Evolutionary conservation across 78 protist genomes (phyloP).

Genomic region (Planoprotostelium fungivorum): DNA sequence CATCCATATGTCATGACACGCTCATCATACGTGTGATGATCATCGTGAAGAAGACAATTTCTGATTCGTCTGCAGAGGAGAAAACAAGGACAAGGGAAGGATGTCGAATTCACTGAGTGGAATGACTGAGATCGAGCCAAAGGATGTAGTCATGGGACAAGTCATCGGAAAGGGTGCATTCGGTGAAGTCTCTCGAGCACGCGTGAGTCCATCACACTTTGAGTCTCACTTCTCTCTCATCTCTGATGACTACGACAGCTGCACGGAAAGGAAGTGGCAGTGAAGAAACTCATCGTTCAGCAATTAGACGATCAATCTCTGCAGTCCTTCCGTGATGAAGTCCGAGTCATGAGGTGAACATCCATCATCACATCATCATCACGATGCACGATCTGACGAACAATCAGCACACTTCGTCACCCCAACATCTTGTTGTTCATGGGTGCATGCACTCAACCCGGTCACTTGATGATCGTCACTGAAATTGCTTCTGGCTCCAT

Average conservation of each 20-base stretch:
- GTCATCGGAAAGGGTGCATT: not conserved
- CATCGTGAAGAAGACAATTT: too few relatives aligned
- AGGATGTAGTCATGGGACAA: not conserved
- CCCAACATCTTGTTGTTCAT: slow-evolving; percentile 64
- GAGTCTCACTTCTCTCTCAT: not conserved
- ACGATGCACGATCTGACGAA: not conserved
- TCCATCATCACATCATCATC: not conserved
- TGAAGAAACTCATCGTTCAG: slow-evolving; percentile 59
- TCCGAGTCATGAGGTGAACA: slow-evolving; percentile 45
- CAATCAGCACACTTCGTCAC: slow-evolving; percentile 27
- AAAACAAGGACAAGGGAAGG: too few relatives aligned
- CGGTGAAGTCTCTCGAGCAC: not conserved
- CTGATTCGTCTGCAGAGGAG: too few relatives aligned
- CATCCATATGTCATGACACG: too few relatives aligned
- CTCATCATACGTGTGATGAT: too few relatives aligned
- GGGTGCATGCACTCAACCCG: slow-evolving; percentile 71
- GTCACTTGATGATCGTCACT: slow-evolving; percentile 56
- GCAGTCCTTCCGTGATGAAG: slow-evolving; percentile 51
- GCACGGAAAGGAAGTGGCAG: slow-evolving; percentile 62
- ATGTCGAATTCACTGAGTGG: not conserved
- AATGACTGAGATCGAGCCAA: not conserved
- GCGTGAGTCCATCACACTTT: not conserved
- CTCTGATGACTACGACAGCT: not conserved
- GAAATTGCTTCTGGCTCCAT: slow-evolving; percentile 8
- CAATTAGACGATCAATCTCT: slow-evolving; percentile 34